Conservation (phyloP, 2,329 filamentous ascomycete species). For the Aspergillus pseudoterreus region DNA sequence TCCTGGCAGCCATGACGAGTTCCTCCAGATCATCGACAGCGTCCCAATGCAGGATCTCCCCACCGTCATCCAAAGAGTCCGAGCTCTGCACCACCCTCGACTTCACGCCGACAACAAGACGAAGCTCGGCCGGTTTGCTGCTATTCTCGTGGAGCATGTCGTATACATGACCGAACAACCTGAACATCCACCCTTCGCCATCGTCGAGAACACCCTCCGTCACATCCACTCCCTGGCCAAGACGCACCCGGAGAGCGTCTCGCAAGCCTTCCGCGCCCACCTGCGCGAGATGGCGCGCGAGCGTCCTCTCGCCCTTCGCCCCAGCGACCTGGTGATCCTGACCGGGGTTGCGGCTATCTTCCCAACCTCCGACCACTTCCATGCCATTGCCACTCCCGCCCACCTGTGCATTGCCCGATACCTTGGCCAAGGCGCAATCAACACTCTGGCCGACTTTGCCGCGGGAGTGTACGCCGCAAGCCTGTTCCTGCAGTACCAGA, state of each 20-base stretch:
- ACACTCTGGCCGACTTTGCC: conserved; percentile 62
- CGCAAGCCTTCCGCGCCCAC: conserved; percentile 71
- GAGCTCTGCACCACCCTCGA: conserved; percentile 87
- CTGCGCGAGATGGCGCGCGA: conserved; percentile 56
- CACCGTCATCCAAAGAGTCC: conserved; percentile 80
- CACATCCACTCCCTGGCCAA: conserved; percentile 93
- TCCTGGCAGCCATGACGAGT: conserved; percentile 71
- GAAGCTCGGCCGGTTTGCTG: conserved; percentile 60
- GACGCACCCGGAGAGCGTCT: conserved; percentile 74
- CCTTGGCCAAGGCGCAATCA: conserved; percentile 71
- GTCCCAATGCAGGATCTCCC: conserved; percentile 65
- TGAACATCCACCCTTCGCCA: conserved; percentile 56
- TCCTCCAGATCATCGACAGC: conserved; percentile 62
- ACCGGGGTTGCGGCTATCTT: conserved; percentile 82
- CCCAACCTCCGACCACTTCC: conserved; percentile 95
- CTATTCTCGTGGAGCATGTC: conserved; percentile 53
- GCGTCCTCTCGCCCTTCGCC: conserved; percentile 48
- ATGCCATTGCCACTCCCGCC: conserved; percentile 87
- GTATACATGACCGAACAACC: conserved; percentile 52
- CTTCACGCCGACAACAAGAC: conserved; percentile 80
- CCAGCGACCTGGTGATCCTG: conserved; percentile 78
- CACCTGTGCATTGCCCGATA: conserved; percentile 80
- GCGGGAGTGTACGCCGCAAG: conserved; percentile 76
- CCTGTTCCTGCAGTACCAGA: conserved; percentile 77
- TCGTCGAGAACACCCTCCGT: conserved; percentile 76